Evolutionary conservation across 148 eudicot species (phyloP).

Genomic region (Silene conica): DNA sequence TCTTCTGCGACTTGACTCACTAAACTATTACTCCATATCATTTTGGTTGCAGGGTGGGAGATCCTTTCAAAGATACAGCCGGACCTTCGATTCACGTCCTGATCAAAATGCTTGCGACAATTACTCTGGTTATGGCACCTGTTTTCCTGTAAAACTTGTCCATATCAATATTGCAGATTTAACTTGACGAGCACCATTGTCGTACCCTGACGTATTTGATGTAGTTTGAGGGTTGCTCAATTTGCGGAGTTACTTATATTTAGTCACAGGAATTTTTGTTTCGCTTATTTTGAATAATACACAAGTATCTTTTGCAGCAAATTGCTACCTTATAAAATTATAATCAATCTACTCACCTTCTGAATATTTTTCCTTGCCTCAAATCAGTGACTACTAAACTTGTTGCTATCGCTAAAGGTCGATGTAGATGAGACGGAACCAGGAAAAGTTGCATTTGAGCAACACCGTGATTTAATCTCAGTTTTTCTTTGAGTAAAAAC

Average conservation of each 20-base stretch:
- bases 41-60: constrained; percentile 82
- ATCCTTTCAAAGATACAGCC: constrained; percentile 97
- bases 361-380: too few relatives aligned
- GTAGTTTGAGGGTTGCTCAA: constrained; percentile 25
- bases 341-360: not conserved
- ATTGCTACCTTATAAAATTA: not conserved
- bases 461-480: too few relatives aligned
- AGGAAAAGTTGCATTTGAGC: too few relatives aligned
- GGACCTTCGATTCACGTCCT: constrained; percentile 98
- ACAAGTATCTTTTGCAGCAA: not conserved
- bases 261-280: constrained; percentile 15
- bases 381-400: too few relatives aligned
- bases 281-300: constrained; percentile 14
- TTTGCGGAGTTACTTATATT: constrained; percentile 11
- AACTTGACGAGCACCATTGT: constrained; percentile 19
- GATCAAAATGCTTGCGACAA: constrained; percentile 94
- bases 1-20: not conserved
- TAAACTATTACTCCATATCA: not conserved
- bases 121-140: constrained; percentile 98
- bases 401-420: too few relatives aligned
- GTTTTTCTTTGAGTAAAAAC: too few relatives aligned
- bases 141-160: constrained; percentile 57
- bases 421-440: too few relatives aligned
- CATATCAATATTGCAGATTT: constrained; percentile 17
- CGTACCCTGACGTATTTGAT: constrained; percentile 12